A percentile compares a stretch with the other conserved stretches of the same genome.
phyloP scores from a whole-genome alignment of 768 basidiomycete species.

The Lactarius tabidus region DNA sequence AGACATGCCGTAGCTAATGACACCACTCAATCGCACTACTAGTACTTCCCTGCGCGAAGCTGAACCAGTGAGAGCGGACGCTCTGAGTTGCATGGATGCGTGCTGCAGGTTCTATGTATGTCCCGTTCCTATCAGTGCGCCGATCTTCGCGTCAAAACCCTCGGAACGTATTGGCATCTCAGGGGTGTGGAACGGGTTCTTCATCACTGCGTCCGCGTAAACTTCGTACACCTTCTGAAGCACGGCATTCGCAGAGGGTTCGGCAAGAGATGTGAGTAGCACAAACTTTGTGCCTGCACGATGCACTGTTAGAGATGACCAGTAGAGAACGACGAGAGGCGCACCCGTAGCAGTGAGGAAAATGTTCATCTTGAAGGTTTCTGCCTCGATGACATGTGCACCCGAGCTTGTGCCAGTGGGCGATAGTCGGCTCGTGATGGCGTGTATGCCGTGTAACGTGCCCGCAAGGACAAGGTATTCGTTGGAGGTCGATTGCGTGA shows the following conservation, averaged over 20 bases:
- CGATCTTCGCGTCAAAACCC: conserved; percentile 74
- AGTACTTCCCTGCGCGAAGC: background rate
- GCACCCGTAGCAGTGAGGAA: conserved; percentile 86
- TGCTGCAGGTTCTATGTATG: conserved; percentile 3
- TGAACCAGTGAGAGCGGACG: background rate
- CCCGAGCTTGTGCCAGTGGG: conserved; percentile 82
- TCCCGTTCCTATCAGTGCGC: conserved; percentile 42
- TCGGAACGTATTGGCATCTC: conserved; percentile 98
- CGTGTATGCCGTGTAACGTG: conserved; percentile 95
- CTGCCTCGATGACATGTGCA: conserved; percentile 92
- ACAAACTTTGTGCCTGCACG: conserved; percentile 90
- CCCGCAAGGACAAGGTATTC: conserved; percentile 95
- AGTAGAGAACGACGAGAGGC: conserved; percentile 16
- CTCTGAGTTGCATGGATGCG: background rate
- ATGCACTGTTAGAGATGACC: background rate
- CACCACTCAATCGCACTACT: conserved; percentile 14
- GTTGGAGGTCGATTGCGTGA: conserved; percentile 85
- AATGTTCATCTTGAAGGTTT: conserved; percentile 92
- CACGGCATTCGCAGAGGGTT: conserved; percentile 62
- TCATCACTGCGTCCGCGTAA: conserved; percentile 95
- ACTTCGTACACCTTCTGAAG: conserved; percentile 88
- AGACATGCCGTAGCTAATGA: conserved; percentile 5
- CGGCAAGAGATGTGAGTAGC: conserved; percentile 76
- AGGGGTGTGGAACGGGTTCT: conserved; percentile 98
- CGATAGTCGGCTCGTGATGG: conserved; percentile 90